phyloP scores from a whole-genome alignment of 129 eudicot species.

The Centrapalus pauciflorus region DNA sequence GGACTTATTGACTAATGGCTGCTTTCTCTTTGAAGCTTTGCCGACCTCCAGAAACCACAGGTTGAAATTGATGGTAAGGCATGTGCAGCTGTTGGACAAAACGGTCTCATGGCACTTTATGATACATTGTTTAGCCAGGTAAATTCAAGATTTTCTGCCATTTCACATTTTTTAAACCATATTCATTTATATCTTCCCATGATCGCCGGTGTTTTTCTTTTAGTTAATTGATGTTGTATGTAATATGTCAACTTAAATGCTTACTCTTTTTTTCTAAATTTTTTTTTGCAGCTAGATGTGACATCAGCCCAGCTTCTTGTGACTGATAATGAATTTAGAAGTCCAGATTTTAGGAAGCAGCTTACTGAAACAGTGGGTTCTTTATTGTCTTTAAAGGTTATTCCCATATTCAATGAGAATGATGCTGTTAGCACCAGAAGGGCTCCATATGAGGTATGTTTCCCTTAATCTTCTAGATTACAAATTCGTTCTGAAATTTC shows the following conservation, averaged over 20 bases:
- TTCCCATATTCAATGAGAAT: constrained; percentile 87
- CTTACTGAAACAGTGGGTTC: constrained; percentile 74
- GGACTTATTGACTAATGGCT: constrained; percentile 4
- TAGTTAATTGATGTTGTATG: no score
- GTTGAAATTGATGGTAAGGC: constrained; percentile 93
- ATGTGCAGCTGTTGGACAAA: constrained; percentile 99
- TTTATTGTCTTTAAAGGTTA: constrained; percentile 55
- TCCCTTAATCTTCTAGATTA: no score
- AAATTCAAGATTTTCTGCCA: constrained; percentile 5
- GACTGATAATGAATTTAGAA: constrained; percentile 90
- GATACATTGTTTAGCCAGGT: constrained; percentile 96
- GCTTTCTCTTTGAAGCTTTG: constrained; percentile 58
- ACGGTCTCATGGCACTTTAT: constrained; percentile 95
- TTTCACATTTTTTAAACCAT: not conserved
- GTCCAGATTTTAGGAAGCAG: constrained; percentile 72
- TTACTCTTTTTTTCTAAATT: not conserved
- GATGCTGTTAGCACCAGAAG: constrained; percentile 91
- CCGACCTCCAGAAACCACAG: constrained; percentile 95
- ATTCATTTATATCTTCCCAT: not conserved
- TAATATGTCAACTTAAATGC: no score
- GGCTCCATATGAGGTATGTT: constrained; percentile 98
- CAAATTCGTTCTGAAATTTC: no score
- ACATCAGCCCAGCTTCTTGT: constrained; percentile 91
- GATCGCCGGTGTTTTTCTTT: no score
- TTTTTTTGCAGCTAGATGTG: constrained; percentile 66